Base-by-base conservation (phyloP, 23 red algal species). In the Agarophyton chilense region DNA sequence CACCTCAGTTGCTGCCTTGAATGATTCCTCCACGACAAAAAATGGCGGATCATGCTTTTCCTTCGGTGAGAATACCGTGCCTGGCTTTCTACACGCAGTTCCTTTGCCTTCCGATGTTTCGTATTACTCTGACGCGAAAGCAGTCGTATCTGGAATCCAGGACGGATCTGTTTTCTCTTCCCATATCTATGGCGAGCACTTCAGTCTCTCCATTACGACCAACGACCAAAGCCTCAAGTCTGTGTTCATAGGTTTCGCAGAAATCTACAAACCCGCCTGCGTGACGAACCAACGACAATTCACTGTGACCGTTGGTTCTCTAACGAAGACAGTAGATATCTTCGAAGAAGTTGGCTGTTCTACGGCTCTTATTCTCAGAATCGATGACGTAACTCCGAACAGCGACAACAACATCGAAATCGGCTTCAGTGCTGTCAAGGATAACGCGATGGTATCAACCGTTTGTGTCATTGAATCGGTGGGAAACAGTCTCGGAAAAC, bases 341-440 rank as follows among this genome's bases (percentile, higher is more conserved):
- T 78, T 65, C 40, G 60, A 65, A 0, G 85, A 89, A 55, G 72
- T 61, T 47, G 85, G 85, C 4, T 89, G 85, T 64, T 73, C 51
- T 3, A 47, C 70, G 25, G 71, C 85, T 24, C 44, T 89, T n/a
- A 56, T 74, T 53, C 46, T 89, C n/a, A 66, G 85, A 57, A 58
- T 89, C 34, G 85, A 89, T 43, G 85, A 71, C 22, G 85, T 89
- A 25, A 58, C 13, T 40, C 85, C 85, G 21, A 22, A 80, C 42
- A 26, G 0, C 43, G 54, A 18, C 24, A 33, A 33, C n/a, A 60
- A 39, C 35, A 80, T 80, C 14, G 34, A 1, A 24, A 80, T 80
- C 58, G 54, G n/a, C 5, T 43, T 80, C 43, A 58, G 33, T 32
- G 50, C 77, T n/a, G n/a, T 55, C 24, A 41, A 55, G 35, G 54